phyloP scores from a whole-genome alignment of 2,329 filamentous ascomycete species.

The Pseudofabraea citricarpa region DNA sequence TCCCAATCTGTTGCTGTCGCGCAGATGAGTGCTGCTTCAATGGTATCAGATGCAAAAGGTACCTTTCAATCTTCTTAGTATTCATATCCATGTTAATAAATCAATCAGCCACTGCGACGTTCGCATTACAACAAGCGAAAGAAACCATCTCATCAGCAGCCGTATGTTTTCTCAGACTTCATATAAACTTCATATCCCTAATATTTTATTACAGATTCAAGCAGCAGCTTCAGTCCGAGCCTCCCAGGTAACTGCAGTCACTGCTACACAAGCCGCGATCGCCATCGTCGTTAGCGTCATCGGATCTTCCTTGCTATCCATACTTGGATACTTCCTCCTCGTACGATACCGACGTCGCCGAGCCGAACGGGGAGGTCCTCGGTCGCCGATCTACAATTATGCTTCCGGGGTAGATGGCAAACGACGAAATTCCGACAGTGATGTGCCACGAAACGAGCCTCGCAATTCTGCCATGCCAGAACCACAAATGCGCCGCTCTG shows the following conservation, averaged over 20 bases:
- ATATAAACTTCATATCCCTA: not conserved
- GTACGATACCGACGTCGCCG: conserved; percentile 14
- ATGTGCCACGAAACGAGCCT: not conserved
- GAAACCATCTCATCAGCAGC: conserved; percentile 1
- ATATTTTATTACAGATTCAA: not conserved
- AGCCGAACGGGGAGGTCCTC: too few species aligned
- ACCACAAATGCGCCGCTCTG: not conserved
- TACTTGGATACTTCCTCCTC: conserved; percentile 27
- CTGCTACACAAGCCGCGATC: conserved; percentile 31
- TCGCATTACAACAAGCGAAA: conserved; percentile 1
- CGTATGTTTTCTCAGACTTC: not conserved
- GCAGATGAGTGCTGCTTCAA: conserved; percentile 18
- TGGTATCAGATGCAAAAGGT: conserved; percentile 15
- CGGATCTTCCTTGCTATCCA: conserved; percentile 30
- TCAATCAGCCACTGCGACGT: not conserved
- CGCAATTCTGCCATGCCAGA: not conserved
- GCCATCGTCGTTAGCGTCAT: conserved; percentile 32
- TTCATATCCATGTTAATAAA: not conserved
- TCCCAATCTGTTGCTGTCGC: conserved; percentile 20
- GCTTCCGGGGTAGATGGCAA: not conserved
- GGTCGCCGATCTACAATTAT: too few species aligned
- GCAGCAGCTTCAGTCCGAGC: conserved; percentile 3
- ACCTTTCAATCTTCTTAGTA: not conserved
- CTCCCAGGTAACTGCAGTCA: conserved; percentile 30
- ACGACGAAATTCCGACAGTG: not conserved